phyloP scores from a whole-genome alignment of 257 asterid genomes.

The Nicotiana otophora region DNA sequence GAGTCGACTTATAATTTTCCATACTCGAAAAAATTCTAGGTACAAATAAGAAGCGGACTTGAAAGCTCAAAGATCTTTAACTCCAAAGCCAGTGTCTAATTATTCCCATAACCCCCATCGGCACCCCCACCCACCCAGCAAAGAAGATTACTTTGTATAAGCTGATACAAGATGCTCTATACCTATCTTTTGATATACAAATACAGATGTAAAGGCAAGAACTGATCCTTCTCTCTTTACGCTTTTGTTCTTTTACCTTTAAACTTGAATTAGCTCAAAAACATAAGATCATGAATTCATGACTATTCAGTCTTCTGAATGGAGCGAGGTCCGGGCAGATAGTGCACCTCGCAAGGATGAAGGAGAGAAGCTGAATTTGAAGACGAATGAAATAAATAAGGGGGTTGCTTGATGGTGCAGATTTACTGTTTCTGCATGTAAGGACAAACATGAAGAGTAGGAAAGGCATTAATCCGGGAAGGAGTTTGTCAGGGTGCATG shows the following conservation, averaged over 20 bases:
- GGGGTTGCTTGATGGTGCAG: background rate
- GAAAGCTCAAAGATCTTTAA: background rate
- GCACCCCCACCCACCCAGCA: background rate
- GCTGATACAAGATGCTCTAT: background rate
- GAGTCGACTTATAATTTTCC: background rate
- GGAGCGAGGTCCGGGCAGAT: background rate
- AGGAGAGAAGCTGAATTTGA: background rate
- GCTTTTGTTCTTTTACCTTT: background rate
- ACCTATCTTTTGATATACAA: background rate
- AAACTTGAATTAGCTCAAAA: background rate
- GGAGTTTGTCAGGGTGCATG: background rate
- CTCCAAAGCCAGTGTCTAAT: background rate
- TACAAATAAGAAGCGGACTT: background rate
- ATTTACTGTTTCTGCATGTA: background rate
- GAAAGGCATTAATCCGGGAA: background rate
- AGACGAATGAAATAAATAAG: background rate
- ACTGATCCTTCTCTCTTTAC: background rate
- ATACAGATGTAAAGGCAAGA: background rate
- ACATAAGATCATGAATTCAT: background rate
- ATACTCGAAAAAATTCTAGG: background rate
- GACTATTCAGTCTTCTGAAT: background rate
- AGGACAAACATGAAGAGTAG: background rate
- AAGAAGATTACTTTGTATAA: background rate
- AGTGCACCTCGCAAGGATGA: slow-evolving; percentile 1
- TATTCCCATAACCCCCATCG: background rate